A percentile compares a stretch with the other conserved stretches of the same genome.
phyloP scores from a whole-genome alignment of 768 basidiomycete species.

The Piloderma croceum region DNA sequence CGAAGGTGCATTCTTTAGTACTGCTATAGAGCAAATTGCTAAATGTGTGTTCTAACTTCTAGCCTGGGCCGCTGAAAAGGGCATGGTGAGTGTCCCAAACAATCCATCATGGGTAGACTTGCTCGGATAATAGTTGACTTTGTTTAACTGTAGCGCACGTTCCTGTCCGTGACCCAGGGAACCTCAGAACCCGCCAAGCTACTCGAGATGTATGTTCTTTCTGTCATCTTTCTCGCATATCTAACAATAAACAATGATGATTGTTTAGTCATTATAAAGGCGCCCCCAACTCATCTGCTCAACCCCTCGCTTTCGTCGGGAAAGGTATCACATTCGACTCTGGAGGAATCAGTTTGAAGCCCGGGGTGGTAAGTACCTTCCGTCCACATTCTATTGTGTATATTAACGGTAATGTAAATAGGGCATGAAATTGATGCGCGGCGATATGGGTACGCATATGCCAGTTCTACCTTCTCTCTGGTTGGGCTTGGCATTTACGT shows the following conservation, averaged over 20 bases:
- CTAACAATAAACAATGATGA: too few species aligned
- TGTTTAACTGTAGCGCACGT: slow-evolving; percentile 50
- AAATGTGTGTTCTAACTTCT: slow-evolving; percentile 4
- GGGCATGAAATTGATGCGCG: slow-evolving; percentile 84
- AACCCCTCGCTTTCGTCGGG: slow-evolving; percentile 73
- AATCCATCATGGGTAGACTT: not conserved
- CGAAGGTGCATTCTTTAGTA: slow-evolving; percentile 44
- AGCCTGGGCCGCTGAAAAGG: slow-evolving; percentile 81
- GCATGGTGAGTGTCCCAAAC: slow-evolving; percentile 52
- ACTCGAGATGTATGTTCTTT: slow-evolving; percentile 62
- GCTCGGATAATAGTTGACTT: not conserved
- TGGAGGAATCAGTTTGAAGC: slow-evolving; percentile 84
- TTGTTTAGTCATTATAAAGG: slow-evolving; percentile 73
- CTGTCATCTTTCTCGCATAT: not conserved
- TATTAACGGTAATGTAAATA: slow-evolving; percentile 18
- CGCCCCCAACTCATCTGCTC: slow-evolving; percentile 46
- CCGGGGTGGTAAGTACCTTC: slow-evolving; percentile 45
- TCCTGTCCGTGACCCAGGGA: slow-evolving; percentile 83
- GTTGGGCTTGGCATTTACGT: too few species aligned
- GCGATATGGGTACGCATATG: slow-evolving; percentile 67
- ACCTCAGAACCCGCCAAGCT: slow-evolving; percentile 81
- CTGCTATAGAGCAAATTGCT: slow-evolving; percentile 1
- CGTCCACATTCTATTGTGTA: not conserved
- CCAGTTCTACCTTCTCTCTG: too few species aligned
- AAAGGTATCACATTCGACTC: slow-evolving; percentile 90